phyloP scores from a whole-genome alignment of 371 early-diverging fungal species.

The Smittium mucronatum region DNA sequence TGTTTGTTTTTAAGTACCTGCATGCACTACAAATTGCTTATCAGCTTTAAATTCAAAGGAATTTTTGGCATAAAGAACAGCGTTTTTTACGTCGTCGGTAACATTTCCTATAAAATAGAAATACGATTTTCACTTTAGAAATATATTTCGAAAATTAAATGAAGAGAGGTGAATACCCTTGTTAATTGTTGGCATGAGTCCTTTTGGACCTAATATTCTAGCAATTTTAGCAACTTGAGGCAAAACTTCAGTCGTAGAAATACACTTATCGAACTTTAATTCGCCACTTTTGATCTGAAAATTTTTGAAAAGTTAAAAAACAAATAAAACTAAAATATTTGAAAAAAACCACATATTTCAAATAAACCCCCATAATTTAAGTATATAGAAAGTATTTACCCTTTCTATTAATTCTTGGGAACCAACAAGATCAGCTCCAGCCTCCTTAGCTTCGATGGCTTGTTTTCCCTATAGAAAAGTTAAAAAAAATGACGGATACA shows the following conservation, averaged over 20 bases:
- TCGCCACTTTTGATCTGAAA: constrained; percentile 39
- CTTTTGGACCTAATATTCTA: constrained; percentile 83
- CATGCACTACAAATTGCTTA: constrained; percentile 53
- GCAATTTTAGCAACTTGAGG: constrained; percentile 81
- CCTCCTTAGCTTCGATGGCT: constrained; percentile 66
- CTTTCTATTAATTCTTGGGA: constrained; percentile 73
- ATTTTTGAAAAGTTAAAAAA: background rate
- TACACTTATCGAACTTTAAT: constrained; percentile 68
- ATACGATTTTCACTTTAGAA: too few species aligned
- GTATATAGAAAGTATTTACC: too few species aligned
- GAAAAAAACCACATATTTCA: background rate
- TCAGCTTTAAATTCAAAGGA: constrained; percentile 67
- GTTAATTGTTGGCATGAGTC: constrained; percentile 88
- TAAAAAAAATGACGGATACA: constrained; percentile 8
- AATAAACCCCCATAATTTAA: constrained; percentile 1
- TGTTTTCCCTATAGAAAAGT: constrained; percentile 35
- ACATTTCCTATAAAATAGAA: constrained; percentile 57
- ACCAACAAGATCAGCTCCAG: constrained; percentile 71
- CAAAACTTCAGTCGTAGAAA: constrained; percentile 79
- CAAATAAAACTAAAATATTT: background rate
- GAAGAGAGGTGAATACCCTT: too few species aligned
- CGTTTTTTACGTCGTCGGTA: constrained; percentile 48
- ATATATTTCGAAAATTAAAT: too few species aligned
- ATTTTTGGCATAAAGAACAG: constrained; percentile 46
- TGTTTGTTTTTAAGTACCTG: constrained; percentile 32